Evolutionary conservation across 805 yeast species (phyloP).

Genomic region (Nakazawaea sp.): DNA sequence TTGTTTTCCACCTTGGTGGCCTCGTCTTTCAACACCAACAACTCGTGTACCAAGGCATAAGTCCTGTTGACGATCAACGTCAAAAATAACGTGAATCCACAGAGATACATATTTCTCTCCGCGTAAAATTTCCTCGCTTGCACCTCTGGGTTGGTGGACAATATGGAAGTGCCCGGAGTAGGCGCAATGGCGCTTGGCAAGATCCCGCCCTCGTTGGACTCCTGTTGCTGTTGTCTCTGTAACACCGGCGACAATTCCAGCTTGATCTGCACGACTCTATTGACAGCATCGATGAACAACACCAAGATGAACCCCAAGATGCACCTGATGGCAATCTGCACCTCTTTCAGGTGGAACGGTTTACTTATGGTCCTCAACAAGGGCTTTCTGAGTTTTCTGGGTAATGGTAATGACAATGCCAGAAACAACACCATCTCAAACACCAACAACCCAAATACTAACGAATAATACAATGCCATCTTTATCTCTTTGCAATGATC

Average conservation of each 20-base stretch:
- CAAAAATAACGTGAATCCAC: slow-evolving; percentile 91
- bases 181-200: slow-evolving; percentile 21
- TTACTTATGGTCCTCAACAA: slow-evolving; percentile 54
- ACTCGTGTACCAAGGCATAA: slow-evolving; percentile 69
- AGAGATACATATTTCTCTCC: slow-evolving; percentile 91
- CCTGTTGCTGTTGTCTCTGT: slow-evolving; percentile 1
- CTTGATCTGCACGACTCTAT: slow-evolving; percentile 67
- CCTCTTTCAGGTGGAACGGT: slow-evolving; percentile 65
- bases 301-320: slow-evolving; percentile 76
- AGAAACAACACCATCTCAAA: slow-evolving; percentile 76
- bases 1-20: slow-evolving; percentile 29
- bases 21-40: slow-evolving; percentile 58
- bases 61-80: slow-evolving; percentile 83
- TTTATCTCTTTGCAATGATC: no score
- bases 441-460: slow-evolving; percentile 70
- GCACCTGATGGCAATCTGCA: slow-evolving; percentile 75
- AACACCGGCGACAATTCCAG: slow-evolving; percentile 42
- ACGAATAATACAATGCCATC: slow-evolving; percentile 36
- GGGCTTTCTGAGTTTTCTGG: slow-evolving; percentile 64
- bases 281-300: slow-evolving; percentile 82
- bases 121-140: slow-evolving; percentile 92
- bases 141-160: slow-evolving; percentile 49
- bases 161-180: slow-evolving; percentile 5
- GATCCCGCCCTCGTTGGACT: slow-evolving; percentile 21
- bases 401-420: slow-evolving; percentile 78